A percentile compares a stretch with the other conserved stretches of the same genome.
phyloP scores from a whole-genome alignment of 2,329 filamentous ascomycete species.

The Metarhizium album region DNA sequence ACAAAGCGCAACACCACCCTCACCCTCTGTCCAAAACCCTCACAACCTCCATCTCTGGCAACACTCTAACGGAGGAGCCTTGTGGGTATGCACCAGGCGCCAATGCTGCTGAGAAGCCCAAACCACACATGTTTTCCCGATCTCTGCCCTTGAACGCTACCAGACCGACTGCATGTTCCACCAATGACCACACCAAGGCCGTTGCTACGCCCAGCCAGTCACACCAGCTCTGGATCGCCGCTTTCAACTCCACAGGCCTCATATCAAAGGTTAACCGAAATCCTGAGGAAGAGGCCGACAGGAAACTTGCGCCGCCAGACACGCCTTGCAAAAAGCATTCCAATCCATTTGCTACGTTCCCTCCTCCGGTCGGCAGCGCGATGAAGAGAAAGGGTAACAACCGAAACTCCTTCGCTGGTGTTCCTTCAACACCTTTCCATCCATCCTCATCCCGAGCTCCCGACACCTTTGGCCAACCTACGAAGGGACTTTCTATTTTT shows the following conservation, averaged over 20 bases:
- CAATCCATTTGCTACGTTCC: constrained; percentile 57
- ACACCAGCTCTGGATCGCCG: constrained; percentile 61
- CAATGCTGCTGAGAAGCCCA: constrained; percentile 16
- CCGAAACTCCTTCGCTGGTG: constrained; percentile 59
- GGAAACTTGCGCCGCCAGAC: constrained; percentile 70
- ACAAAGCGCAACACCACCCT: constrained; percentile 38
- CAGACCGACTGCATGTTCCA: constrained; percentile 20
- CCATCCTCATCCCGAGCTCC: constrained; percentile 37
- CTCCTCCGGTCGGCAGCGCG: constrained; percentile 45
- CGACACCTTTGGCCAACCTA: constrained; percentile 42
- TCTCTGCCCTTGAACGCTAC: constrained; percentile 28
- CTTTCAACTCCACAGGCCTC: constrained; percentile 88
- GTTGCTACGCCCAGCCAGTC: constrained; percentile 35
- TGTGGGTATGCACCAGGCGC: constrained; percentile 18
- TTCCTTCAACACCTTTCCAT: constrained; percentile 74
- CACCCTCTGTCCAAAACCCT: constrained; percentile 82
- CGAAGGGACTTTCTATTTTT: constrained; percentile 57
- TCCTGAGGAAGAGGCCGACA: constrained; percentile 53
- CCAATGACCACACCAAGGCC: constrained; percentile 19
- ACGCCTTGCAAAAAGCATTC: constrained; percentile 88
- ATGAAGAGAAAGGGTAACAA: constrained; percentile 52
- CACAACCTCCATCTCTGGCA: constrained; percentile 76
- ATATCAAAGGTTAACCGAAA: constrained; percentile 90
- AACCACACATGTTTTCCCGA: constrained; percentile 26
- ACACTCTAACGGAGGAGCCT: constrained; percentile 64